Evolutionary conservation across 371 early-diverging fungal species (phyloP).

Genomic region (Umbelopsis sp.): DNA sequence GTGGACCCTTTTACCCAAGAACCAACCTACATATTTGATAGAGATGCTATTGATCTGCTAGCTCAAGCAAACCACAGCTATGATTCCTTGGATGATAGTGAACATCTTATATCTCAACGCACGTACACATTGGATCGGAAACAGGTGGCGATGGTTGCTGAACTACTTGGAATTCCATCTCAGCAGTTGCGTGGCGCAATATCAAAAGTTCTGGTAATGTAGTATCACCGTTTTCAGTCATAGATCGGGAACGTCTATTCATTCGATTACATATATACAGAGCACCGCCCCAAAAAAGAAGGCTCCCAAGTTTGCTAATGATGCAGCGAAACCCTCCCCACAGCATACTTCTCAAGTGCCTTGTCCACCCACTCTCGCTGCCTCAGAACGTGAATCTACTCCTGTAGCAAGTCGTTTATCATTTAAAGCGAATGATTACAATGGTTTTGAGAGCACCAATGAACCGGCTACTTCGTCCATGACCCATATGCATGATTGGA

Average conservation of each 20-base stretch:
- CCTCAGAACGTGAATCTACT: background rate
- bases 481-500: background rate
- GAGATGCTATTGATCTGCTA: background rate
- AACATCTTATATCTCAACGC: constrained; percentile 11
- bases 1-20: background rate
- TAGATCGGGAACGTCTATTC: background rate
- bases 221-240: background rate
- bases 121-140: constrained; percentile 2
- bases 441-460: background rate
- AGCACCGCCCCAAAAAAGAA: background rate
- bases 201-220: constrained; percentile 10
- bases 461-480: background rate
- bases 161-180: background rate
- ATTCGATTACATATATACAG: background rate
- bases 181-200: constrained; percentile 9
- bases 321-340: background rate
- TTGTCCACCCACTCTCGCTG: background rate
- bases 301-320: background rate
- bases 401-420: background rate
- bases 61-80: background rate
- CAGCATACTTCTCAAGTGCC: background rate
- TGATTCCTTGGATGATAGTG: background rate
- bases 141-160: constrained; percentile 2
- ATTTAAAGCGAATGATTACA: background rate
- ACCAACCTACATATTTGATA: background rate